A percentile compares a stretch with the other conserved stretches of the same genome.
phyloP scores from a whole-genome alignment of 495 filamentous ascomycete genomes.

The Tuber aestivum region DNA sequence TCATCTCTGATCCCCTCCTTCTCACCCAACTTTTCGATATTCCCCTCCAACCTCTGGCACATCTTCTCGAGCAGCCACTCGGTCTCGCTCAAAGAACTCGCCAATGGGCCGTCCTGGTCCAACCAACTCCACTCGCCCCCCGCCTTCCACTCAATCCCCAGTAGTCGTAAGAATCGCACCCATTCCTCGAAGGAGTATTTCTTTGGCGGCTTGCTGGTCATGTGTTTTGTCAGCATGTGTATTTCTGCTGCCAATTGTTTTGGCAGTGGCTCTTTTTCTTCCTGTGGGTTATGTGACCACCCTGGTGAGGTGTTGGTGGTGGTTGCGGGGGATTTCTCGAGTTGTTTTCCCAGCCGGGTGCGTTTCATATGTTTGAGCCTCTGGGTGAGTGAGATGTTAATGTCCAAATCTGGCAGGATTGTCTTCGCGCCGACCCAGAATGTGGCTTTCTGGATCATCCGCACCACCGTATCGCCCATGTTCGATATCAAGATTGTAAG shows the following conservation, averaged over 20 bases:
- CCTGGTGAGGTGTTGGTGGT: conserved; percentile 26
- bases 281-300: conserved; percentile 39
- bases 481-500: conserved; percentile 80
- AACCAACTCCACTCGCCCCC: conserved; percentile 68
- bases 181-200: conserved; percentile 76
- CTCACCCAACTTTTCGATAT: not conserved
- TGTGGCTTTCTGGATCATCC: conserved; percentile 61
- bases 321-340: not conserved
- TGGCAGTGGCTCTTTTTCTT: conserved; percentile 50
- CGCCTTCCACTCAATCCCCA: conserved; percentile 47
- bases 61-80: conserved; percentile 74
- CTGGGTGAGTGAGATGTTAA: not conserved
- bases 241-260: conserved; percentile 64
- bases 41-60: conserved; percentile 51
- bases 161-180: conserved; percentile 69
- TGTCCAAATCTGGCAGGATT: conserved; percentile 56
- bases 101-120: conserved; percentile 62
- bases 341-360: not conserved
- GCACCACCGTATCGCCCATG: conserved; percentile 73
- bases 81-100: conserved; percentile 65
- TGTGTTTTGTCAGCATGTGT: conserved; percentile 58
- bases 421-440: conserved; percentile 66
- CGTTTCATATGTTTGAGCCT: not conserved
- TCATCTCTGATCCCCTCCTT: not conserved
- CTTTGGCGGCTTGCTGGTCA: conserved; percentile 54